Evolutionary conservation across 768 basidiomycete genomes (phyloP).

Genomic region (Lyophyllum decastes): DNA sequence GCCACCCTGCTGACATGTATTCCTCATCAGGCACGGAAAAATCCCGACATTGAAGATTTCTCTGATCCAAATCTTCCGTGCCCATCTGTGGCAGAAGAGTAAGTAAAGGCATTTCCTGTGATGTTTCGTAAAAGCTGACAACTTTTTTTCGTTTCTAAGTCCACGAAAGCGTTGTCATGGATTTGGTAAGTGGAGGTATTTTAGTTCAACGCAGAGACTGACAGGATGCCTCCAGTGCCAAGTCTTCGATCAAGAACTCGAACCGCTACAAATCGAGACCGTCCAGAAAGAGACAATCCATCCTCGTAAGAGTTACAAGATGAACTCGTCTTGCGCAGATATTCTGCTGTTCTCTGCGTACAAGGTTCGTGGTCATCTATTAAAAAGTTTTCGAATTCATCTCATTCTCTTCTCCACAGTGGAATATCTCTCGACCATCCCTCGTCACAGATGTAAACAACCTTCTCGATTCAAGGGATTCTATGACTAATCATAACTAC

Average conservation of each 20-base stretch:
- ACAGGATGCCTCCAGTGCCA: constrained; percentile 61
- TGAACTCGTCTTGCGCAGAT: constrained; percentile 99
- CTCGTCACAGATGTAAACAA: constrained; percentile 42
- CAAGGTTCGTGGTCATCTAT: constrained; percentile 46
- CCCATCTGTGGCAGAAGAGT: constrained; percentile 99
- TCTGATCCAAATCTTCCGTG: constrained; percentile 99
- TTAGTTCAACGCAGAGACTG: neutral
- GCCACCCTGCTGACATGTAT: neutral
- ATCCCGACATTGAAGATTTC: constrained; percentile 98
- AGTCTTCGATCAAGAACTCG: constrained; percentile 98
- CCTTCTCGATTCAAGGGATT: neutral
- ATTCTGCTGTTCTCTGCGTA: constrained; percentile 96
- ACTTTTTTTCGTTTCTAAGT: constrained; percentile 39
- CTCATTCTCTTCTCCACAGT: constrained; percentile 42
- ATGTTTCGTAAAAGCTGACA: constrained; percentile 9
- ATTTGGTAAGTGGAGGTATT: constrained; percentile 53
- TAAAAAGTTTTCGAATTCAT: neutral
- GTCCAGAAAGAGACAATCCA: constrained; percentile 99
- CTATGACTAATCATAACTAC: constrained; percentile 8
- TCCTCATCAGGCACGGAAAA: constrained; percentile 90
- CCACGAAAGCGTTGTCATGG: constrained; percentile 92
- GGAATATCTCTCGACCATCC: constrained; percentile 73
- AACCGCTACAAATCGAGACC: constrained; percentile 97
- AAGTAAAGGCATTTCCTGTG: constrained; percentile 38
- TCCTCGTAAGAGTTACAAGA: constrained; percentile 99